A percentile compares a stretch with the other conserved stretches of the same genome.
Conservation (phyloP, 306 rosid species). For the Rubus idaeus region DNA sequence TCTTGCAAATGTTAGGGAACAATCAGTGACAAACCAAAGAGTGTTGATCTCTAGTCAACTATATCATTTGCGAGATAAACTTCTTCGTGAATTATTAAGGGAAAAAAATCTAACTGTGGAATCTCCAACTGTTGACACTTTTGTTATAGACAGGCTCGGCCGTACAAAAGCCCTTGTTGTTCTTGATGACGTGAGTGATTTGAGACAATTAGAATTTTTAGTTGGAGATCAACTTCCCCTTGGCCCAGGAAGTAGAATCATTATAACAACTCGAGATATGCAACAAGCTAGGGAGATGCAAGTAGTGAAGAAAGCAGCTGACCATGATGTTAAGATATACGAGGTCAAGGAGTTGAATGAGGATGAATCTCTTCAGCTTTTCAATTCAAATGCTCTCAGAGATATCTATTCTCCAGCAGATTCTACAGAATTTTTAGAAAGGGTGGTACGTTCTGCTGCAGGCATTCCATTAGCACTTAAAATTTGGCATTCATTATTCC, state of each 20-base stretch:
- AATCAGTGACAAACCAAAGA: neutral
- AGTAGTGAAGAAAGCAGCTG: neutral
- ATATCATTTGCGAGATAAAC: neutral
- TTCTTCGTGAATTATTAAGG: neutral
- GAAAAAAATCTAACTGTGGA: neutral
- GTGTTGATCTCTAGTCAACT: neutral
- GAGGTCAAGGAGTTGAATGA: neutral
- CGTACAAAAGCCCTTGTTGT: neutral
- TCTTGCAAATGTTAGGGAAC: constrained; percentile 1
- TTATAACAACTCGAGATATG: neutral
- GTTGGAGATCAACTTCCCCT: constrained; percentile 9
- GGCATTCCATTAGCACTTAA: neutral
- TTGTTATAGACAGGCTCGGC: neutral
- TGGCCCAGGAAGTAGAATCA: constrained; percentile 12
- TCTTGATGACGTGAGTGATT: constrained; percentile 12
- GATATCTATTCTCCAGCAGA: neutral
- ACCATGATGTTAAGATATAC: neutral
- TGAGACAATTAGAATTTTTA: neutral
- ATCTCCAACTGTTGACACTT: neutral
- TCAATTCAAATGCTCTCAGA: too few relatives aligned
- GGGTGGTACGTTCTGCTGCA: neutral
- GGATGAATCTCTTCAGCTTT: constrained; percentile 15
- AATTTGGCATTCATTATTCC: neutral
- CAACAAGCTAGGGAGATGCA: neutral
- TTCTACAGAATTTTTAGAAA: neutral